These are phyloP conservation scores for Sphaerobolus stellatus DNA, from an alignment of 1,284 basidiomycete species.

Conservation along the genomic window DNA sequence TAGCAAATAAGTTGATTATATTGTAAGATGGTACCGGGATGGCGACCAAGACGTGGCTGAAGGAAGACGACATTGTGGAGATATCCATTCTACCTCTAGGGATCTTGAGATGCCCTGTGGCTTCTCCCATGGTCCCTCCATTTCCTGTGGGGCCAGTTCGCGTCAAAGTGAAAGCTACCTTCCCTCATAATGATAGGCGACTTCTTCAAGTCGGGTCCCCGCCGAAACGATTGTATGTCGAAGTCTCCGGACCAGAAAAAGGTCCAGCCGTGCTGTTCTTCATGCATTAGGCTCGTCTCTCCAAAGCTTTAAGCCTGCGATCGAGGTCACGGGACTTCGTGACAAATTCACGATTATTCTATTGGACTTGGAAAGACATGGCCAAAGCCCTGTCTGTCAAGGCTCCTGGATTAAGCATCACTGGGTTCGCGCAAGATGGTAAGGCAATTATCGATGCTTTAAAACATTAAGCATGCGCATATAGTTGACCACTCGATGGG, in stretches of 20 bases:
- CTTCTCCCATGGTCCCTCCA: background rate
- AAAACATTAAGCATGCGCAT: slow-evolving; percentile 1
- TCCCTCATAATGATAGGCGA: background rate
- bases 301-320: slow-evolving; percentile 14
- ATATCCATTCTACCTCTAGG: slow-evolving; percentile 16
- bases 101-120: background rate
- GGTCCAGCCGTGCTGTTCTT: slow-evolving; percentile 19
- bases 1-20: background rate
- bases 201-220: slow-evolving; percentile 1
- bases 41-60: slow-evolving; percentile 24
- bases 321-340: slow-evolving; percentile 8
- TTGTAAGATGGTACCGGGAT: slow-evolving; percentile 27
- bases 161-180: background rate
- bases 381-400: slow-evolving; percentile 11
- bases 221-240: background rate
- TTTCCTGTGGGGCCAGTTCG: background rate
- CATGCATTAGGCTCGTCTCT: slow-evolving; percentile 22
- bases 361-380: slow-evolving; percentile 21
- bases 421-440: slow-evolving; percentile 11
- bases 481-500: slow-evolving; percentile 2
- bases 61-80: slow-evolving; percentile 31
- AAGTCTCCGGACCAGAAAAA: slow-evolving; percentile 13
- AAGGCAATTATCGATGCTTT: slow-evolving; percentile 7
- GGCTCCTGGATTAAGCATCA: slow-evolving; percentile 10
- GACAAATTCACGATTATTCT: slow-evolving; percentile 12